Percentiles rank a stretch among this genome's conserved stretches.
phyloP scores from a whole-genome alignment of 2,329 filamentous ascomycete species.

The Coniochaeta hoffmannii region DNA sequence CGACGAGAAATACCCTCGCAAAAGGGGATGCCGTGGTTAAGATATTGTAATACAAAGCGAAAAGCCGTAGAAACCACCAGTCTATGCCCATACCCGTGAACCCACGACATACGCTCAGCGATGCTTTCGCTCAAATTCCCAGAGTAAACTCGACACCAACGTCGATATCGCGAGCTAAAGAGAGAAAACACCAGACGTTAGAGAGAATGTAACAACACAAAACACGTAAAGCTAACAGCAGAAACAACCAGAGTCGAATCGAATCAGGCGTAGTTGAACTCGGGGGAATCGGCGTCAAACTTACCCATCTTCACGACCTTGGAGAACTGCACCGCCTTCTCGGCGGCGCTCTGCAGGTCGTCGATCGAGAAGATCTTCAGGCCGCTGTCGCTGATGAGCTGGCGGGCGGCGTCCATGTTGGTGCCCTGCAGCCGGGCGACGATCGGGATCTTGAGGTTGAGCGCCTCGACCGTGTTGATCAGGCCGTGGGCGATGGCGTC shows the following conservation, averaged over 20 bases:
- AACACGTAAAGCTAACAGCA: constrained; percentile 4
- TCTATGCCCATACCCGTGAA: constrained; percentile 1
- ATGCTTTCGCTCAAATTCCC: constrained; percentile 89
- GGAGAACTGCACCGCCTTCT: constrained; percentile 97
- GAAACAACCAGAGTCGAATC: neutral
- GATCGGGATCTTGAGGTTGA: constrained; percentile 95
- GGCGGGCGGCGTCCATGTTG: constrained; percentile 92
- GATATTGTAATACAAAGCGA: constrained; percentile 1
- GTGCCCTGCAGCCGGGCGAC: constrained; percentile 96
- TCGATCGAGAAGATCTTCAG: constrained; percentile 99
- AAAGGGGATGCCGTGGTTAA: neutral
- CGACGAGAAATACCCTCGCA: neutral
- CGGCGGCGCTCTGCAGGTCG: constrained; percentile 91
- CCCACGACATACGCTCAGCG: neutral
- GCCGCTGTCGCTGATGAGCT: constrained; percentile 91
- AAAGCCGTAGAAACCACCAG: neutral
- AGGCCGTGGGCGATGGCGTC: constrained; percentile 95
- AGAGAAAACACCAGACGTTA: constrained; percentile 7
- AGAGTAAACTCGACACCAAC: constrained; percentile 93
- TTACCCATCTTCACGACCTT: constrained; percentile 98
- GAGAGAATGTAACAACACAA: constrained; percentile 6
- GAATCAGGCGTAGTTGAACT: neutral
- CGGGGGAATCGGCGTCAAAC: constrained; percentile 24
- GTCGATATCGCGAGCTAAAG: constrained; percentile 81
- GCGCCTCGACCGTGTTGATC: constrained; percentile 87